Percentiles rank a stretch among this genome's conserved stretches.
Evolutionary conservation across 1,139 yeast genomes (phyloP).

Genomic region (Candida mesenterica): DNA sequence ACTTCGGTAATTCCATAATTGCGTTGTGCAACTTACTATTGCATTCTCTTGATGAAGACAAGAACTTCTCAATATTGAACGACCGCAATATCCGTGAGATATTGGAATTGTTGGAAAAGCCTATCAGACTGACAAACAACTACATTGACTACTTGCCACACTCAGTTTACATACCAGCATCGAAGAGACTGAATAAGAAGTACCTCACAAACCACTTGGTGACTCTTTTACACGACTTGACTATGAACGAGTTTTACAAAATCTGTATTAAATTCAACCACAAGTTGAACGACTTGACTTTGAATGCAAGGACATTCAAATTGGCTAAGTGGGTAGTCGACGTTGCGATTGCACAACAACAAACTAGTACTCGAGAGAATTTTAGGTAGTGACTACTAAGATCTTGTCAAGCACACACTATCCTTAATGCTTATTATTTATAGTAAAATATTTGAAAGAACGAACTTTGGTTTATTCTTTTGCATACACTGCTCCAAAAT

Average conservation of each 20-base stretch:
- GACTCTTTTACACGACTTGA: conserved; percentile 57
- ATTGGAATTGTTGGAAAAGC: conserved; percentile 56
- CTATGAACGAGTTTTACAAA: conserved; percentile 62
- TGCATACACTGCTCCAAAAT: too few relatives aligned
- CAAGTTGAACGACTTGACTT: conserved; percentile 59
- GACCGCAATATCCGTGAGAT: conserved; percentile 55
- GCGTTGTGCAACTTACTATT: conserved; percentile 56
- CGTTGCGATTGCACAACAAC: conserved; percentile 56
- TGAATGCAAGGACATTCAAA: conserved; percentile 61
- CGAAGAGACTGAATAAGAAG: conserved; percentile 20
- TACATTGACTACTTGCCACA: conserved; percentile 42
- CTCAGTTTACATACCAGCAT: conserved; percentile 43
- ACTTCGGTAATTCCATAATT: conserved; percentile 63
- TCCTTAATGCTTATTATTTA: too few relatives aligned
- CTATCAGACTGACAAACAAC: conserved; percentile 45
- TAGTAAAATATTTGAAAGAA: too few relatives aligned
- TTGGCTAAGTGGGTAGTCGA: conserved; percentile 73
- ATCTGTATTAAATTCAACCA: conserved; percentile 62
- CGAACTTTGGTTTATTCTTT: too few relatives aligned
- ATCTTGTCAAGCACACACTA: too few relatives aligned
- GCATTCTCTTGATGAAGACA: conserved; percentile 66
- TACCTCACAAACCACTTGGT: conserved; percentile 40
- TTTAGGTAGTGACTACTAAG: too few relatives aligned
- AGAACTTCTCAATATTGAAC: conserved; percentile 46
- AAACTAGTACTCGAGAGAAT: conserved; percentile 13